Conservation (phyloP, 148 eudicot genomes). For the Rhododendron henanense region DNA sequence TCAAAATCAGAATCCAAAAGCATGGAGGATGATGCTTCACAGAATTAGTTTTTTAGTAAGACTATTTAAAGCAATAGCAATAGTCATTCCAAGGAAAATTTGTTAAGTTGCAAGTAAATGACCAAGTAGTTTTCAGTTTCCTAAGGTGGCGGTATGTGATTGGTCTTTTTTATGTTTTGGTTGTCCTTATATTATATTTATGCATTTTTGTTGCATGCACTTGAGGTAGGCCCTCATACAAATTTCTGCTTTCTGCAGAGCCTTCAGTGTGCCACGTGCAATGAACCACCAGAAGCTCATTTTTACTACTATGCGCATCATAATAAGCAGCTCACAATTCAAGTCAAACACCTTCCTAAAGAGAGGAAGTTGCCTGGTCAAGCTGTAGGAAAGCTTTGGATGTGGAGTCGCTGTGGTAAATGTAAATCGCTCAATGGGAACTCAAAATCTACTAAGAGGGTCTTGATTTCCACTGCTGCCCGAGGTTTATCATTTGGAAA, state of each 20-base stretch:
- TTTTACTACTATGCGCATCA: conserved; percentile 80
- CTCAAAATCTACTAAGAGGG: conserved; percentile 71
- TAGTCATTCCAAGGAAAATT: not conserved
- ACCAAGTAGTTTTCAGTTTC: not conserved
- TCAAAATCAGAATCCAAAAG: not conserved
- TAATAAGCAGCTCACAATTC: conserved; percentile 78
- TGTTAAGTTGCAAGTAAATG: not conserved
- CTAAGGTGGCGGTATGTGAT: not conserved
- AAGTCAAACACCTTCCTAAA: conserved; percentile 49
- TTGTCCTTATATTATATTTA: not conserved
- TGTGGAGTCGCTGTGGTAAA: conserved; percentile 97
- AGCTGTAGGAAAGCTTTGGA: conserved; percentile 82
- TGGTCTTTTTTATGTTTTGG: not conserved
- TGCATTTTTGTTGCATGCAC: not conserved
- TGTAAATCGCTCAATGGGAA: conserved; percentile 49
- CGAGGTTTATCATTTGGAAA: conserved; percentile 90
- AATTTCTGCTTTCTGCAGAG: conserved; percentile 35
- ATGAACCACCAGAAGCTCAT: conserved; percentile 71
- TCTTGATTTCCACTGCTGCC: conserved; percentile 71
- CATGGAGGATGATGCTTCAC: not conserved
- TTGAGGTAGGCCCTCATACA: conserved; percentile 10
- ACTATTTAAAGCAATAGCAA: not conserved
- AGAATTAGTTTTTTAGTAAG: not conserved
- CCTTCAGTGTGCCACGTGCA: conserved; percentile 54
- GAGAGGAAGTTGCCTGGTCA: conserved; percentile 56